Evolutionary conservation across 2,329 filamentous ascomycete genomes (phyloP).

Genomic region (Clarireedia monteithiana): DNA sequence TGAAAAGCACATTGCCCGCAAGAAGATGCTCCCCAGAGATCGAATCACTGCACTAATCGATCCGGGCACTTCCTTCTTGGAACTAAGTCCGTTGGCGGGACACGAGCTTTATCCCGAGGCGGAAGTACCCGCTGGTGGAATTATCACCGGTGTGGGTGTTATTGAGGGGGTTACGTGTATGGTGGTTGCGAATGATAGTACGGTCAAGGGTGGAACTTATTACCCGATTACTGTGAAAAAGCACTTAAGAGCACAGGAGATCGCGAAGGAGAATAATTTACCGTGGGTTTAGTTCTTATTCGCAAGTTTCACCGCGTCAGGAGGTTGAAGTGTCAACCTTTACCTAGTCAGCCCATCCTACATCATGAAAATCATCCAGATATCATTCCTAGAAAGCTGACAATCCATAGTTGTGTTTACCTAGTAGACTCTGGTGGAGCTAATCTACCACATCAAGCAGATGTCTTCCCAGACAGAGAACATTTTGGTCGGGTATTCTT

Average conservation of each 20-base stretch:
- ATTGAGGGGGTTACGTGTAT: constrained; percentile 89
- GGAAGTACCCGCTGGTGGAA: constrained; percentile 80
- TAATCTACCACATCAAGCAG: constrained; percentile 88
- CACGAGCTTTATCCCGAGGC: constrained; percentile 80
- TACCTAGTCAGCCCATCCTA: neutral
- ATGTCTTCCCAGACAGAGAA: constrained; percentile 90
- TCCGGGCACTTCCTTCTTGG: constrained; percentile 81
- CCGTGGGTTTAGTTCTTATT: constrained; percentile 39
- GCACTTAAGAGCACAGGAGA: constrained; percentile 83
- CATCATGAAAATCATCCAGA: no score
- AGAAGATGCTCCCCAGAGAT: constrained; percentile 92
- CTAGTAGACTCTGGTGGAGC: constrained; percentile 93
- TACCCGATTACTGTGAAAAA: constrained; percentile 98
- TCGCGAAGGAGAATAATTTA: constrained; percentile 78
- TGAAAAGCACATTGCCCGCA: constrained; percentile 77
- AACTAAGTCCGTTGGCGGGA: constrained; percentile 87
- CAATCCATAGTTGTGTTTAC: constrained; percentile 65
- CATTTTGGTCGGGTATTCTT: constrained; percentile 96
- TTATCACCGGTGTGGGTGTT: constrained; percentile 85
- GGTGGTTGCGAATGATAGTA: constrained; percentile 92
- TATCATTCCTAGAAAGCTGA: neutral
- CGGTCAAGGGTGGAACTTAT: constrained; percentile 95
- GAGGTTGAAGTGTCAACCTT: neutral
- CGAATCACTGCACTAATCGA: constrained; percentile 82
- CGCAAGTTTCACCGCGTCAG: no score